Percentiles rank a stretch among this genome's conserved stretches.
Evolutionary conservation across 345 rosid genomes (phyloP).

Genomic region (Eucalyptus cladocalyx): DNA sequence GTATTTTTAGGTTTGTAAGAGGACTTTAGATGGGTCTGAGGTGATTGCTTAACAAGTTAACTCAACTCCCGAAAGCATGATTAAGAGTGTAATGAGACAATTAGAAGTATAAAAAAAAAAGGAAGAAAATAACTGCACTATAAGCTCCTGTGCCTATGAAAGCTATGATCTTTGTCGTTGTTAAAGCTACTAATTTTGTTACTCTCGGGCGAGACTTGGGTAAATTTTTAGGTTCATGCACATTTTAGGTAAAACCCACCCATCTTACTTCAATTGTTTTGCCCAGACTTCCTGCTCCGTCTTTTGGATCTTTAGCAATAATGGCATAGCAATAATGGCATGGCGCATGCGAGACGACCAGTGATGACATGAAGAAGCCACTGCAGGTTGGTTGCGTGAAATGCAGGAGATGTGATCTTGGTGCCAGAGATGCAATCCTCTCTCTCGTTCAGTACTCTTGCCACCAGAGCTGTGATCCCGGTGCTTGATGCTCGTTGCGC

Average conservation of each 20-base stretch:
- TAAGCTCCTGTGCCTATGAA: too few relatives aligned
- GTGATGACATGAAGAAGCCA: background rate
- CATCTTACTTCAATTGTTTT: background rate
- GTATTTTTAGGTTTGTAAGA: too few relatives aligned
- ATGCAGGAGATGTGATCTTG: background rate
- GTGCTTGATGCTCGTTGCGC: background rate
- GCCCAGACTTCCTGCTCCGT: background rate
- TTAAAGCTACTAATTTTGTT: too few relatives aligned
- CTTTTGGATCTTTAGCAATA: background rate
- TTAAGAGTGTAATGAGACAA: too few relatives aligned
- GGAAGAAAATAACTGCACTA: too few relatives aligned
- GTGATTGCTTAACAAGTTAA: too few relatives aligned
- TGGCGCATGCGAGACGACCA: background rate
- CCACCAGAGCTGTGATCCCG: background rate
- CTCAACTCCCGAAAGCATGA: background rate
- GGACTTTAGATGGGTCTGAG: too few relatives aligned
- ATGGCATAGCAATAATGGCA: background rate
- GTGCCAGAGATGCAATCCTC: background rate
- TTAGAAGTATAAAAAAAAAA: too few relatives aligned
- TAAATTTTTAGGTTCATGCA: too few relatives aligned
- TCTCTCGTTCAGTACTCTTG: background rate
- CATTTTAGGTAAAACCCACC: background rate
- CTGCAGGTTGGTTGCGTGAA: background rate
- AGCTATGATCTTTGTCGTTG: too few relatives aligned
- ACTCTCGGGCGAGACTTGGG: too few relatives aligned